Base-by-base conservation (phyloP, 1,139 yeast genomes). In the Pichia sp. region DNA sequence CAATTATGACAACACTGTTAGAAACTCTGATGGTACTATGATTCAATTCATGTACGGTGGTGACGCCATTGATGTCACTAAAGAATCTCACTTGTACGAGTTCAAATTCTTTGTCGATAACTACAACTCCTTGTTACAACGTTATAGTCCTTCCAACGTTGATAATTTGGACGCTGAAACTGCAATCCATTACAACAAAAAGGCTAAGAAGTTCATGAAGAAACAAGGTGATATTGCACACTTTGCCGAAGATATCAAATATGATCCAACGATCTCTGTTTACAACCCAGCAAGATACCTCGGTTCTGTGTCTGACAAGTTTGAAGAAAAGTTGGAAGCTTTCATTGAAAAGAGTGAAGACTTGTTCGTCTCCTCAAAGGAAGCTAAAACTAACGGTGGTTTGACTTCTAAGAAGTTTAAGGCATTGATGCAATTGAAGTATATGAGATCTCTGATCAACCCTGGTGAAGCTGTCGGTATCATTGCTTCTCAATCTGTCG, bases 381-480 rank as follows among this genome's bases (percentile, higher is more conserved):
- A 60, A 46, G 68, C 61, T 50, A 70, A 64, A 50, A 39, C 55
- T 27, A 59, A 59, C 32, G 70, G 74, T 28, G 76, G 74, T 34
- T 60, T 84, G 41, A 76, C 82, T 34, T 91, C 83, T 49, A 84
- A 83, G 76, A 85, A 83, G 58, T 93, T 93, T 75, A 77, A 87
- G 60, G 94, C 96, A 6, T 73, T 93, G 57, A 93, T 93, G 98
- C 96, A 88, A 67, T 74, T 93, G 67, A 91, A 91, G 63, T 93
- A 93, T 64, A 93, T 91, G 96, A 83, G 94, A 58, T 86, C 97
- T 11, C 69, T 88, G 48, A 78, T 91, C 38, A 76, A 87, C 54
- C 97, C 99, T 10, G 98, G 99, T 58, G 99, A 93, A 63, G 78
- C 96, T 33, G 98, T 93, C 40, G 99, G 99, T 63, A 88, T 93